Conservation (phyloP, 2,329 filamentous ascomycete genomes). For the Claviceps pazoutovae region DNA sequence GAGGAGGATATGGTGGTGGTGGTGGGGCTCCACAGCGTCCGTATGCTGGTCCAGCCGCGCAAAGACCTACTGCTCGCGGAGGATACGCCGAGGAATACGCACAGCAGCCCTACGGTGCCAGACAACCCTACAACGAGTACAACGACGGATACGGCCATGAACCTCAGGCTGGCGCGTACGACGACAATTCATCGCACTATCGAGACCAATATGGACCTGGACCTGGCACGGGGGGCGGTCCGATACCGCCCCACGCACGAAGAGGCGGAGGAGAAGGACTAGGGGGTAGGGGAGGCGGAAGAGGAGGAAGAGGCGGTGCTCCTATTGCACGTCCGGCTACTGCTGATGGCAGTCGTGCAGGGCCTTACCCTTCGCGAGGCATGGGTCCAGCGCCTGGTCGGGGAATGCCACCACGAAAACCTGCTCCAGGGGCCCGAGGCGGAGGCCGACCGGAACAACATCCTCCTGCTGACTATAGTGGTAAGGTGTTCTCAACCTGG, state of each 20-base stretch:
- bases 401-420: constrained; percentile 4
- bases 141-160: constrained; percentile 32
- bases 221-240: constrained; percentile 26
- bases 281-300: constrained; percentile 5
- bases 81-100: constrained; percentile 16
- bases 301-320: constrained; percentile 20
- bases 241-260: constrained; percentile 29
- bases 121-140: constrained; percentile 31
- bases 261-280: constrained; percentile 17
- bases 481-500: constrained; percentile 1
- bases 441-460: constrained; percentile 4
- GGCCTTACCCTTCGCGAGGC: constrained; percentile 24
- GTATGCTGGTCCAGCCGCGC: constrained; percentile 33
- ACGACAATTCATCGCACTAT: constrained; percentile 16
- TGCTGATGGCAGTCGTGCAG: constrained; percentile 22
- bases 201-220: constrained; percentile 26
- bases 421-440: neutral
- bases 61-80: constrained; percentile 23
- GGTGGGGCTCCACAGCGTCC: constrained; percentile 28
- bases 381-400: constrained; percentile 18
- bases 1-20: constrained; percentile 26
- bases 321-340: constrained; percentile 28
- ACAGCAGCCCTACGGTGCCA: constrained; percentile 20
- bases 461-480: constrained; percentile 2
- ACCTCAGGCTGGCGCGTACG: constrained; percentile 29